Conservation (phyloP, 495 filamentous ascomycete genomes). For the Aspergillus nanangensis region DNA sequence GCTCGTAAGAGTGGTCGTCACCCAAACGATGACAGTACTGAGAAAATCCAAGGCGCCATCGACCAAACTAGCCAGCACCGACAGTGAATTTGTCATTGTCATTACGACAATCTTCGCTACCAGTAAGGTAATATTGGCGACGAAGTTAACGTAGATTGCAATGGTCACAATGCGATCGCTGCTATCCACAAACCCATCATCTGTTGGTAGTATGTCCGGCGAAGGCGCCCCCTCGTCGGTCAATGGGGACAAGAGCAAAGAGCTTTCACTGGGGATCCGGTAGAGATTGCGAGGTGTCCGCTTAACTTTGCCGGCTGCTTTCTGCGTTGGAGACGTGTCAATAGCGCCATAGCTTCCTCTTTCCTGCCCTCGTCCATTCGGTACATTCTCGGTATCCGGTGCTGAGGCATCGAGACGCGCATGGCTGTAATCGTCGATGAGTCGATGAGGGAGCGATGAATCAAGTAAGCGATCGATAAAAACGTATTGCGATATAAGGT, state of each 20-base stretch:
- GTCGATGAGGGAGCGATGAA: conserved; percentile 77
- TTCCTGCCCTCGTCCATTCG: conserved; percentile 1
- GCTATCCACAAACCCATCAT: conserved; percentile 56
- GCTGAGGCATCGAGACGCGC: conserved; percentile 19
- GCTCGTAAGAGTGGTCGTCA: conserved; percentile 69
- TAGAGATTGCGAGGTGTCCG: conserved; percentile 80
- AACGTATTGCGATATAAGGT: conserved; percentile 77
- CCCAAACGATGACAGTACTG: conserved; percentile 81
- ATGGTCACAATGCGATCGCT: conserved; percentile 63
- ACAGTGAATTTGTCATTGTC: conserved; percentile 74
- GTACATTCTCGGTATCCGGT: conserved; percentile 13
- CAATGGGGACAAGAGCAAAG: conserved; percentile 50
- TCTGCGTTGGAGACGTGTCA: conserved; percentile 4
- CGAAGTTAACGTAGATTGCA: conserved; percentile 82
- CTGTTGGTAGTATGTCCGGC: conserved; percentile 34
- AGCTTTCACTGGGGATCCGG: conserved; percentile 64
- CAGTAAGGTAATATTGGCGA: conserved; percentile 76
- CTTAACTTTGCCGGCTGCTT: conserved; percentile 49
- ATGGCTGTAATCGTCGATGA: conserved; percentile 77
- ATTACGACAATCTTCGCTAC: conserved; percentile 77
- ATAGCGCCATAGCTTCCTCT: conserved; percentile 8
- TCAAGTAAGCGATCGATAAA: conserved; percentile 91
- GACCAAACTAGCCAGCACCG: conserved; percentile 82
- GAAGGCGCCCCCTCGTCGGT: conserved; percentile 27
- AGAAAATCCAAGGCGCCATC: conserved; percentile 87